phyloP scores from a whole-genome alignment of 768 basidiomycete genomes.

The Trichaptum fuscoviolaceum region DNA sequence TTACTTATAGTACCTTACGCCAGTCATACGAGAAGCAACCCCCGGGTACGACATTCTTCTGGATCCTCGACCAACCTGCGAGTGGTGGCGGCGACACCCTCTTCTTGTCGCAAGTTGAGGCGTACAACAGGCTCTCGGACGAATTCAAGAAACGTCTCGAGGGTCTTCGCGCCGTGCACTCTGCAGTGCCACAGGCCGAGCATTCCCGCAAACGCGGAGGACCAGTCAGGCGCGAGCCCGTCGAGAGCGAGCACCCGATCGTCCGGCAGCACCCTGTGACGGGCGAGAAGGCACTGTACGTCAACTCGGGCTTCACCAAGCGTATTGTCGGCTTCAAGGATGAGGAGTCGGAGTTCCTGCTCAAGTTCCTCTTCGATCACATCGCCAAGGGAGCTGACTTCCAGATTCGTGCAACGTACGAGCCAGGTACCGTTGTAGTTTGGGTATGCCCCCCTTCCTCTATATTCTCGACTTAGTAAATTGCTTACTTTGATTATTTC shows the following conservation, averaged over 20 bases:
- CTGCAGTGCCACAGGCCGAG: slow-evolving; percentile 46
- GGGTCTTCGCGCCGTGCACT: slow-evolving; percentile 52
- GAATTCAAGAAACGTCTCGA: slow-evolving; percentile 54
- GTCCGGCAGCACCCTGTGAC: slow-evolving; percentile 58
- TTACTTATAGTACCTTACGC: not conserved
- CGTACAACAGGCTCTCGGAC: slow-evolving; percentile 53
- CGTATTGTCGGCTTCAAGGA: slow-evolving; percentile 50
- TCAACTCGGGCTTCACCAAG: slow-evolving; percentile 51
- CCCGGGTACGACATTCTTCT: slow-evolving; percentile 52
- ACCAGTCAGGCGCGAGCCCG: slow-evolving; percentile 45
- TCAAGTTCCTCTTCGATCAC: slow-evolving; percentile 52
- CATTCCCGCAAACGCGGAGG: slow-evolving; percentile 37
- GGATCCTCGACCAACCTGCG: slow-evolving; percentile 39
- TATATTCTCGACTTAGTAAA: not conserved
- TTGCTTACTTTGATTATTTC: not conserved
- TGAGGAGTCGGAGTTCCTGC: slow-evolving; percentile 50
- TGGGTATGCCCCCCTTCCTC: slow-evolving; percentile 31
- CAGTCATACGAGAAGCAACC: slow-evolving; percentile 53
- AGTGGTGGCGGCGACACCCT: slow-evolving; percentile 46
- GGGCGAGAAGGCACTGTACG: slow-evolving; percentile 55
- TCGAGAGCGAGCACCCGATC: slow-evolving; percentile 44
- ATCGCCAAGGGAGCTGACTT: slow-evolving; percentile 46
- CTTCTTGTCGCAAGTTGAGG: slow-evolving; percentile 53
- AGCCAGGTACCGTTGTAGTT: slow-evolving; percentile 50
- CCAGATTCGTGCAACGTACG: slow-evolving; percentile 44